Percentiles rank a stretch among this genome's conserved stretches.
Conservation (phyloP, 495 filamentous ascomycete species). For the Gamarada debralockiae region DNA sequence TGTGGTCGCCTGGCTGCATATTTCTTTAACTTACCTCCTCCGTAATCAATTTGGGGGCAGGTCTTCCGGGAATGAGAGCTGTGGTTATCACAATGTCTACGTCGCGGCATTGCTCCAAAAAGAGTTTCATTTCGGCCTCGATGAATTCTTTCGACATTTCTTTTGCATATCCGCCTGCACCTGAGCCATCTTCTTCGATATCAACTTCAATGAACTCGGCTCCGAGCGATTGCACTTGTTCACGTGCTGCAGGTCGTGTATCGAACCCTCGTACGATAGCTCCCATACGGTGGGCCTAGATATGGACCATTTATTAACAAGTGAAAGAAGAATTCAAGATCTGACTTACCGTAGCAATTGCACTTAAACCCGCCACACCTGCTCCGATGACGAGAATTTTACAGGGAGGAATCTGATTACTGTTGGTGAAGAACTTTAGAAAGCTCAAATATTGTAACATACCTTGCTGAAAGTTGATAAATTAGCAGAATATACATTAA, state of each 20-base stretch:
- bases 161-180: conserved; percentile 77
- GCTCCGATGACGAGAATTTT: conserved; percentile 82
- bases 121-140: conserved; percentile 82
- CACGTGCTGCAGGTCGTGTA: conserved; percentile 70
- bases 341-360: conserved; percentile 58
- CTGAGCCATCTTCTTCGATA: conserved; percentile 77
- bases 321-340: not conserved
- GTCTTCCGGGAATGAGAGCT: conserved; percentile 72
- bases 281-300: conserved; percentile 64
- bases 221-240: conserved; percentile 80
- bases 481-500: conserved; percentile 19
- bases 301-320: not conserved
- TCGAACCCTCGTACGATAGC: conserved; percentile 83
- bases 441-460: not conserved
- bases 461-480: conserved; percentile 22
- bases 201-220: conserved; percentile 84
- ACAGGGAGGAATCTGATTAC: conserved; percentile 66
- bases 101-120: conserved; percentile 73
- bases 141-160: conserved; percentile 89
- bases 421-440: conserved; percentile 9
- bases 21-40: conserved; percentile 37
- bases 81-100: conserved; percentile 89
- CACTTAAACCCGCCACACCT: conserved; percentile 76
- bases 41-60: conserved; percentile 73
- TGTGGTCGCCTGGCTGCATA: not conserved